phyloP scores from a whole-genome alignment of 129 eudicot species.

The Heracleum sosnowskyi region DNA sequence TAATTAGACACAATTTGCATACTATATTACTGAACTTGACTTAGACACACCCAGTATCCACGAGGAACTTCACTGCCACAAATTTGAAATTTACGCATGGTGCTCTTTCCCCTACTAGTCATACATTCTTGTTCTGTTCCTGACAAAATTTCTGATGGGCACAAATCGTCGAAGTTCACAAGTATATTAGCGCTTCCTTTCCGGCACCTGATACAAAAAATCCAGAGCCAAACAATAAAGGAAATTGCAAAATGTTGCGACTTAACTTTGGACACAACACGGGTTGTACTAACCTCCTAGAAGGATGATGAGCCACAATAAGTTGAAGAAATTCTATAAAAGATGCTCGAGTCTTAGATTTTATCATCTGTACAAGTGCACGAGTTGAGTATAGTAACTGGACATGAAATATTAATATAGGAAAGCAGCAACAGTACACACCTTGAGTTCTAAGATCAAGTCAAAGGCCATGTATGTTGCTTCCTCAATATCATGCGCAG shows the following conservation, averaged over 20 bases:
- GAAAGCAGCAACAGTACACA: slow-evolving; percentile 15
- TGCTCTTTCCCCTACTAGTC: slow-evolving; percentile 28
- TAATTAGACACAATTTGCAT: background rate
- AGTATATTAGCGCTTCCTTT: slow-evolving; percentile 84
- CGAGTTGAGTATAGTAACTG: slow-evolving; percentile 8
- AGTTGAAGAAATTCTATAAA: slow-evolving; percentile 78
- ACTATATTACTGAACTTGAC: background rate
- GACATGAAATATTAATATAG: background rate
- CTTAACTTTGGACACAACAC: slow-evolving; percentile 7
- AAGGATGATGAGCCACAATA: slow-evolving; percentile 88
- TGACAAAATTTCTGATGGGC: slow-evolving; percentile 34
- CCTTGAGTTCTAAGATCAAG: slow-evolving; percentile 68
- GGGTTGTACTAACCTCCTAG: slow-evolving; percentile 47
- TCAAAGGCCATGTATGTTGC: slow-evolving; percentile 77
- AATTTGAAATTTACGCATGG: slow-evolving; percentile 37
- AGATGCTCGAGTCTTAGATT: slow-evolving; percentile 63
- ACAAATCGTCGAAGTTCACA: slow-evolving; percentile 66
- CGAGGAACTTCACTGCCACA: slow-evolving; percentile 93
- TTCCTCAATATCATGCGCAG: slow-evolving; percentile 90
- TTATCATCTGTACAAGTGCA: slow-evolving; percentile 57
- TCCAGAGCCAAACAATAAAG: slow-evolving; percentile 13
- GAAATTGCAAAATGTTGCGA: background rate
- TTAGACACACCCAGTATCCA: slow-evolving; percentile 72
- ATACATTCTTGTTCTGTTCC: slow-evolving; percentile 25
- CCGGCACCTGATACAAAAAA: slow-evolving; percentile 55